A percentile compares a stretch with the other conserved stretches of the same genome.
Evolutionary conservation across 139 green algal species (phyloP).

Genomic region (Chlamydomonas eustigma): DNA sequence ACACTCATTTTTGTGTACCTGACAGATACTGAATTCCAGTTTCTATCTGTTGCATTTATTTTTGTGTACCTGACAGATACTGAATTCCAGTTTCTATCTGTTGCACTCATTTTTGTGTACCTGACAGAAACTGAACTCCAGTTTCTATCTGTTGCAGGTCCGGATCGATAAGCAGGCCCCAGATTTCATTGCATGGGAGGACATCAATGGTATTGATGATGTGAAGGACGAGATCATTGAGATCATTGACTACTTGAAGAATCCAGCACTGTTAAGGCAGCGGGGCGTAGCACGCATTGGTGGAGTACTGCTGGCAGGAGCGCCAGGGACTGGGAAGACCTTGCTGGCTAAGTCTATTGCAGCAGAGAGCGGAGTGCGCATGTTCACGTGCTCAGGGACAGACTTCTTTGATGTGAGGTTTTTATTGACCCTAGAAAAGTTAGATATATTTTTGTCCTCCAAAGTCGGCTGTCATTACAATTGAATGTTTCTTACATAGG

Average conservation of each 20-base stretch:
- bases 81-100: too few species aligned
- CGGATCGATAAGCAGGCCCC: constrained; percentile 41
- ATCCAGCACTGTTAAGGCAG: constrained; percentile 36
- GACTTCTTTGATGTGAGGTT: constrained; percentile 49
- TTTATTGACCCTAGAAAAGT: neutral
- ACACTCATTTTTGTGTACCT: too few species aligned
- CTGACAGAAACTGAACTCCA: too few species aligned
- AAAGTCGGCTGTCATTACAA: too few species aligned
- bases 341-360: constrained; percentile 96
- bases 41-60: too few species aligned
- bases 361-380: constrained; percentile 86
- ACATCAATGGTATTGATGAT: constrained; percentile 62
- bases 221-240: constrained; percentile 56
- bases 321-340: constrained; percentile 56
- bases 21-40: too few species aligned
- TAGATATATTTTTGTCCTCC: too few species aligned
- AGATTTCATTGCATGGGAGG: constrained; percentile 58
- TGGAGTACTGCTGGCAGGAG: constrained; percentile 51
- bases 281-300: constrained; percentile 46
- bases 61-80: too few species aligned
- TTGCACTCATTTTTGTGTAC: too few species aligned
- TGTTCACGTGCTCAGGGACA: constrained; percentile 62
- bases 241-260: constrained; percentile 63
- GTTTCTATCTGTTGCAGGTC: too few species aligned
- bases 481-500: too few species aligned